Evolutionary conservation across 73 alveolate genomes (phyloP).

Genomic region (Breviolum minutum): DNA sequence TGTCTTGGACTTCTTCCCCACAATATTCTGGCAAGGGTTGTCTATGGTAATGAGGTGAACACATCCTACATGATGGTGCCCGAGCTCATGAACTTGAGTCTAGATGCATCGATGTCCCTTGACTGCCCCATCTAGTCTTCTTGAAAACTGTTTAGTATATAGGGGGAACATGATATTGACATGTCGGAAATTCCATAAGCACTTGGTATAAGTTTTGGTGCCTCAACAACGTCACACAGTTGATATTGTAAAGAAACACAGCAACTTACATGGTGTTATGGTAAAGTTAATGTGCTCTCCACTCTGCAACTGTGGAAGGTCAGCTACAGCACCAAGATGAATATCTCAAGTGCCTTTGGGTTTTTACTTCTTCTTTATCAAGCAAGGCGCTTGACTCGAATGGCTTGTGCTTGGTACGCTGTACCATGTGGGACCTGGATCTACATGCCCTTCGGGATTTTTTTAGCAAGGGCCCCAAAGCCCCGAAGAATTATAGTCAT

Average conservation of each 20-base stretch:
- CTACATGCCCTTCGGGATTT: background rate
- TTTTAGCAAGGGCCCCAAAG: background rate
- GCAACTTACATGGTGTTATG: background rate
- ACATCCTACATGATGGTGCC: background rate
- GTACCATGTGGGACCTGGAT: background rate
- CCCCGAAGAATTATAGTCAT: no score
- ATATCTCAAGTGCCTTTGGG: background rate
- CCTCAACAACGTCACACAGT: no score
- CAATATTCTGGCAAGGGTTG: background rate
- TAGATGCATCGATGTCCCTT: background rate
- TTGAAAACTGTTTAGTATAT: background rate
- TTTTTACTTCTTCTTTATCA: background rate
- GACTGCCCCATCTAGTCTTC: background rate
- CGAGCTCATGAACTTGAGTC: background rate
- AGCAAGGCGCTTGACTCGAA: background rate
- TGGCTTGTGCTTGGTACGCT: background rate
- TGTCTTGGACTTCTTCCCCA: background rate
- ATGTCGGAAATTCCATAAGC: background rate
- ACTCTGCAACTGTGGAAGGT: background rate
- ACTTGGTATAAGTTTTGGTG: no score
- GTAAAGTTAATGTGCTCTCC: no score
- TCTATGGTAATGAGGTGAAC: background rate
- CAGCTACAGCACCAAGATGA: background rate
- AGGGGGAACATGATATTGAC: background rate
- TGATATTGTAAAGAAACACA: background rate